Evolutionary conservation across 177 flowering plant species (phyloP).

Genomic region (Telopea speciosissima): DNA sequence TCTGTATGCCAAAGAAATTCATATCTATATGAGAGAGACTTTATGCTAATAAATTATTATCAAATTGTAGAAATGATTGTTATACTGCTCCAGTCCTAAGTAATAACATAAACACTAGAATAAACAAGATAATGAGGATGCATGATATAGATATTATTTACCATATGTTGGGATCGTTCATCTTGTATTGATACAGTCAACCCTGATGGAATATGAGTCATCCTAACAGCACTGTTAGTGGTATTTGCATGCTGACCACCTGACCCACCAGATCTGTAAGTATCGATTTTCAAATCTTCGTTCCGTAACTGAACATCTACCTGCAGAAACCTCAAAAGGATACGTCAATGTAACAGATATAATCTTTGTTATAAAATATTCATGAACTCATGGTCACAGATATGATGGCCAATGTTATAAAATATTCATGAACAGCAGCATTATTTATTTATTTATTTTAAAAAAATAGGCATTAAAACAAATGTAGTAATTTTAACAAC

Average conservation of each 20-base stretch:
- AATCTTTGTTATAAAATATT: too few relatives aligned
- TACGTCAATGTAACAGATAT: too few relatives aligned
- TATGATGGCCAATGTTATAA: too few relatives aligned
- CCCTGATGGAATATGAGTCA: conserved; percentile 79
- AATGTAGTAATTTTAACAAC: too few relatives aligned
- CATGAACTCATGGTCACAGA: too few relatives aligned
- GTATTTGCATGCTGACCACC: conserved; percentile 99
- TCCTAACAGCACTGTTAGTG: conserved; percentile 96
- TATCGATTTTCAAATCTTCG: conserved; percentile 87
- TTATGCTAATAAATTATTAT: not conserved
- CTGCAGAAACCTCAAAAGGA: conserved; percentile 30
- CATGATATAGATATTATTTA: conserved; percentile 14
- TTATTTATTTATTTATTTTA: too few relatives aligned
- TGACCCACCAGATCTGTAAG: conserved; percentile 93
- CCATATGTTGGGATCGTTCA: conserved; percentile 95
- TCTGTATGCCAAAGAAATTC: too few relatives aligned
- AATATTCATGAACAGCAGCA: too few relatives aligned
- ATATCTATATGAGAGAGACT: too few relatives aligned
- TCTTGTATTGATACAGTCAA: conserved; percentile 79
- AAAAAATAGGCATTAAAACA: too few relatives aligned
- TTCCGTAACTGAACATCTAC: conserved; percentile 87
- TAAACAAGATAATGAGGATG: not conserved
- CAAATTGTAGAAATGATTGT: not conserved
- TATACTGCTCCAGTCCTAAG: not conserved
- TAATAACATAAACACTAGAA: not conserved